Conservation (phyloP, 495 filamentous ascomycete genomes). For the Neurospora sp. region DNA sequence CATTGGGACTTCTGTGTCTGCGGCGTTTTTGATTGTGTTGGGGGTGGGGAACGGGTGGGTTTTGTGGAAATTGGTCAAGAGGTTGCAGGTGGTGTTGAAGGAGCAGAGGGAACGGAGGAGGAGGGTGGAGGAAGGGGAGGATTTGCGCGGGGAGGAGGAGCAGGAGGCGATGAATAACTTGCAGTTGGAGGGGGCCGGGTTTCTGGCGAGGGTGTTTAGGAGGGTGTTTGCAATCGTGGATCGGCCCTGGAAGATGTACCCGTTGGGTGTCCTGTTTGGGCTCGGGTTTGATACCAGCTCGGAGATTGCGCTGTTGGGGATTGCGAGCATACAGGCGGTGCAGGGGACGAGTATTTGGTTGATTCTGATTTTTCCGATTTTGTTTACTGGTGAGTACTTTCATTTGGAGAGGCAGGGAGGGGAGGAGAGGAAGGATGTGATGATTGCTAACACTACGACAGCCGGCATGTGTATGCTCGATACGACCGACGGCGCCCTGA, state of each 20-base stretch:
- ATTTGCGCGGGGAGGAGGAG: slow-evolving; percentile 8
- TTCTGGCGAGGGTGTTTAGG: slow-evolving; percentile 60
- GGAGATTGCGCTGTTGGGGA: slow-evolving; percentile 86
- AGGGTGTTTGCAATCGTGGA: slow-evolving; percentile 77
- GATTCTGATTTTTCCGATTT: slow-evolving; percentile 80
- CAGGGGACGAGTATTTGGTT: slow-evolving; percentile 87
- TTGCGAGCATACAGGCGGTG: slow-evolving; percentile 74
- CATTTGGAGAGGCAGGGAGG: too few species aligned
- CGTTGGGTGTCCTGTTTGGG: slow-evolving; percentile 81
- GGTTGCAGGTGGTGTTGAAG: slow-evolving; percentile 51
- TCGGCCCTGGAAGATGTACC: slow-evolving; percentile 96
- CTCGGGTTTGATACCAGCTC: slow-evolving; percentile 93
- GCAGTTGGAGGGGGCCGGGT: slow-evolving; percentile 66
- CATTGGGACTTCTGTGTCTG: slow-evolving; percentile 74
- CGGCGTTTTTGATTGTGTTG: slow-evolving; percentile 69
- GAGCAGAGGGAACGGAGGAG: slow-evolving; percentile 16
- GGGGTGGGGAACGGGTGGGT: slow-evolving; percentile 83
- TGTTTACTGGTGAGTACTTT: slow-evolving; percentile 64
- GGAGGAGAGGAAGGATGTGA: background rate
- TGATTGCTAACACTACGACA: slow-evolving; percentile 15
- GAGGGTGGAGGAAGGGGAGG: slow-evolving; percentile 7
- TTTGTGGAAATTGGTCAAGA: slow-evolving; percentile 57
- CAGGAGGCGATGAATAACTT: slow-evolving; percentile 47
- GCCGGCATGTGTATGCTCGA: slow-evolving; percentile 88
- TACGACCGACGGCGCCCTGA: slow-evolving; percentile 83